Conservation (phyloP, 2,329 filamentous ascomycete species). For the Alternaria ventricosa region DNA sequence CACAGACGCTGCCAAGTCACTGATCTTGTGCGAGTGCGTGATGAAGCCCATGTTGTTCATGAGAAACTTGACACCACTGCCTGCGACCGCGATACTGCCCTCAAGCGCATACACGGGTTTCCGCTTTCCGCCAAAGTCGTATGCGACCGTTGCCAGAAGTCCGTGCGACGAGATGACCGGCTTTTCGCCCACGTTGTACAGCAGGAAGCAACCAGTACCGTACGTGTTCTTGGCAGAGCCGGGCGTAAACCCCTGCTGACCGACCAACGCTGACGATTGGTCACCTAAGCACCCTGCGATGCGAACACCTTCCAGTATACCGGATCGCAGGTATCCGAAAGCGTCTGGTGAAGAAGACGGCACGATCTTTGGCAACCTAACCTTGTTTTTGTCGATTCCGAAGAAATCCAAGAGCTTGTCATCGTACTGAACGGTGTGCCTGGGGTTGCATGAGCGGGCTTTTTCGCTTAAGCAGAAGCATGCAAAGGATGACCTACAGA, state of each 20-base stretch:
- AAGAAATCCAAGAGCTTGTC: constrained; percentile 80
- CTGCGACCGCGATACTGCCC: constrained; percentile 82
- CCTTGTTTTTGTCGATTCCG: constrained; percentile 72
- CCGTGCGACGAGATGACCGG: constrained; percentile 86
- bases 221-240: constrained; percentile 91
- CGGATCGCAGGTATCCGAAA: constrained; percentile 72
- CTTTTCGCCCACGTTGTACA: constrained; percentile 86
- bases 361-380: constrained; percentile 81
- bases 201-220: constrained; percentile 85
- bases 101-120: constrained; percentile 81
- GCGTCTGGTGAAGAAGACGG: constrained; percentile 76
- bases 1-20: constrained; percentile 68
- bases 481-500: constrained; percentile 50
- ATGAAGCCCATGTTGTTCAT: constrained; percentile 71
- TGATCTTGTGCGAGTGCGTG: constrained; percentile 67
- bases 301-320: constrained; percentile 70
- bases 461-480: background rate
- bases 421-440: constrained; percentile 77
- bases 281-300: constrained; percentile 89
- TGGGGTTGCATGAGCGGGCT: constrained; percentile 7
- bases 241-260: constrained; percentile 81
- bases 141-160: constrained; percentile 84
- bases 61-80: constrained; percentile 75
- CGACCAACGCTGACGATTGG: constrained; percentile 84
- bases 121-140: constrained; percentile 73